These are phyloP conservation scores for Schwanniomyces etchellsii DNA, from an alignment of 1,139 yeast genomes.

Conservation along the genomic window DNA sequence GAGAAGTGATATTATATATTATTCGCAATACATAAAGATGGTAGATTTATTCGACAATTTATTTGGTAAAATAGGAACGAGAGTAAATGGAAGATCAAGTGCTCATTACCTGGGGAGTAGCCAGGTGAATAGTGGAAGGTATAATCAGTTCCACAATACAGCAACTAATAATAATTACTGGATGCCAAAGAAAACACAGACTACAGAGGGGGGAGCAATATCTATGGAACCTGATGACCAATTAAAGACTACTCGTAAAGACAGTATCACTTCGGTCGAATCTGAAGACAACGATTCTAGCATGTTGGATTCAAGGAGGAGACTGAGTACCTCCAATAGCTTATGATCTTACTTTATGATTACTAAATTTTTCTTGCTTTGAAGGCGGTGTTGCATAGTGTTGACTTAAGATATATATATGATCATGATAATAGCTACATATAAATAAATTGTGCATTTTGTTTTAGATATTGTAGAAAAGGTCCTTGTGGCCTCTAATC, in stretches of 20 bases:
- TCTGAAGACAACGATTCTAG: conserved; percentile 6
- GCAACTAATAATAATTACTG: conserved; percentile 37
- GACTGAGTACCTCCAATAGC: not conserved
- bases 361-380: too few species aligned
- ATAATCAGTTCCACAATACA: conserved; percentile 31
- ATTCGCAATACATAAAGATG: conserved; percentile 20
- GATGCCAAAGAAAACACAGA: conserved; percentile 21
- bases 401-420: too few species aligned
- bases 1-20: too few species aligned
- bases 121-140: conserved; percentile 35
- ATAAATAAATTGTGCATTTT: too few species aligned
- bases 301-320: not conserved
- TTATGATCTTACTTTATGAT: not conserved
- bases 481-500: too few species aligned
- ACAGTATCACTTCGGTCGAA: conserved; percentile 15
- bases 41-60: conserved; percentile 42
- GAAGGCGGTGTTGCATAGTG: too few species aligned
- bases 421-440: too few species aligned
- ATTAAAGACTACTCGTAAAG: conserved; percentile 11
- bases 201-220: too few species aligned
- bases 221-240: not conserved
- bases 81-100: conserved; percentile 25
- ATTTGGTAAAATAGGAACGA: conserved; percentile 25
- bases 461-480: too few species aligned
- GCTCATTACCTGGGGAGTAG: conserved; percentile 24